phyloP scores from a whole-genome alignment of 768 basidiomycete genomes.

The Trametes cingulata region DNA sequence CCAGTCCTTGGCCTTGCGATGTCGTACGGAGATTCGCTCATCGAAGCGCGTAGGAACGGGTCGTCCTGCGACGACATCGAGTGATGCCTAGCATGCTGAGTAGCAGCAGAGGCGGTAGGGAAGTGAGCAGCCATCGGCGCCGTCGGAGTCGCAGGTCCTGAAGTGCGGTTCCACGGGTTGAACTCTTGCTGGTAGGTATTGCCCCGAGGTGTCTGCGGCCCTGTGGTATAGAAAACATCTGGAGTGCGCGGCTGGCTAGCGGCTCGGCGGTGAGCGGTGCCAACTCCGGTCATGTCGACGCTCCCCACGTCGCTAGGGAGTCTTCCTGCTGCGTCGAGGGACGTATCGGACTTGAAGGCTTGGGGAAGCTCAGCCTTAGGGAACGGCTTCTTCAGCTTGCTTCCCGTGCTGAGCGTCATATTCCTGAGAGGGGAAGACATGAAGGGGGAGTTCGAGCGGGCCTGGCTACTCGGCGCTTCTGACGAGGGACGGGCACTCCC shows the following conservation, averaged over 20 bases:
- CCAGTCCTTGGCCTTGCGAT: conserved; percentile 10
- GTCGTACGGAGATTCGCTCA: conserved; percentile 17
- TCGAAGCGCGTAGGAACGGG: conserved; percentile 2
- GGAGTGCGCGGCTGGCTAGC: conserved; percentile 21
- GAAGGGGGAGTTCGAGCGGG: conserved; percentile 15
- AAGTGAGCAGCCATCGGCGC: conserved; percentile 1
- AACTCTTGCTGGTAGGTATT: conserved; percentile 14
- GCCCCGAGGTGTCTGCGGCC: background rate
- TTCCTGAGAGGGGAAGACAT: conserved; percentile 26
- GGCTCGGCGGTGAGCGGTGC: conserved; percentile 35
- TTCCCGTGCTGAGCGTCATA: conserved; percentile 18
- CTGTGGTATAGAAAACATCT: conserved; percentile 27
- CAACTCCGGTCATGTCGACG: conserved; percentile 71
- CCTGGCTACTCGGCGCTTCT: conserved; percentile 3
- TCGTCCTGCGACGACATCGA: conserved; percentile 15
- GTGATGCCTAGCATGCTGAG: conserved; percentile 10
- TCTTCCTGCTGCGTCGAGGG: conserved; percentile 6
- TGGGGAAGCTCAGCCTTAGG: conserved; percentile 64
- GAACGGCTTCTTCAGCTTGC: conserved; percentile 55
- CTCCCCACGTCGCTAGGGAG: conserved; percentile 29
- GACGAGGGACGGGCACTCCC: conserved; percentile 4
- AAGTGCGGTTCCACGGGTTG: conserved; percentile 22
- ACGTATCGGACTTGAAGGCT: conserved; percentile 41
- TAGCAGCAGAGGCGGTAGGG: background rate
- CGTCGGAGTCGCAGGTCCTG: conserved; percentile 4